Base-by-base conservation (phyloP, 768 basidiomycete species). In the Paxillus ammoniavirescens region DNA sequence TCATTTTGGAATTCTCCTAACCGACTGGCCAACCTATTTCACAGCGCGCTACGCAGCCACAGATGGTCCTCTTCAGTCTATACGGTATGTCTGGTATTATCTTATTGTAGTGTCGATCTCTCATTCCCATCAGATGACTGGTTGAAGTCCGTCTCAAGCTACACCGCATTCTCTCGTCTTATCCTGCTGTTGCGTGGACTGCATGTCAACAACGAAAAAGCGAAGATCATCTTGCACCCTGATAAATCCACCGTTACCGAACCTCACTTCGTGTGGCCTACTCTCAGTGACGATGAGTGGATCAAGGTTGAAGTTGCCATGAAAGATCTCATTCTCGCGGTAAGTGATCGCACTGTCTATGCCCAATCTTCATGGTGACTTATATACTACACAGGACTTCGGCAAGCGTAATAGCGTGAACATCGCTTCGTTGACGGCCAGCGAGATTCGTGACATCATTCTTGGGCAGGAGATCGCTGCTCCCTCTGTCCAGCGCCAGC, bases 131-230 rank as follows among this genome's bases (percentile, higher is more conserved):
- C 13, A 89, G 94, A 99, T 72, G 96, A 98, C 68, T 98, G 97
- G 97, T 80, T 98, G 65, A 98, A 98, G 77, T 94, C 92, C 13
- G 96, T 99, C 63, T 98, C 97, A 47, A 95, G 92, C 63, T 99
- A 98, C 72, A 98, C 97, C 14, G 97, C 97, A 13, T 99, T 99
- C 81, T 98, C 96, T 26, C 91, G 97, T 51, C 79, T 99, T 38
- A 98, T 98, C 59, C 82, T 98, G n/a, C 82, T 98, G 28, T 83
- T 99, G 21, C 95, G 97, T 73, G 95, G 92, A 36, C 80, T 98
- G 30, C 97, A 98, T 70, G 97, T 98, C 73, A 98, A 99, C 75
- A 97, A 98, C 65, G 97, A 98, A 70, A 99, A 99, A 77, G 94
- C 97, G 26, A 99, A 99, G 79, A 89, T 99, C 62, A 94, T 99